These are phyloP conservation scores for Ceratocystis albifundus DNA, from an alignment of 2,329 filamentous ascomycete genomes.

Conservation along the genomic window DNA sequence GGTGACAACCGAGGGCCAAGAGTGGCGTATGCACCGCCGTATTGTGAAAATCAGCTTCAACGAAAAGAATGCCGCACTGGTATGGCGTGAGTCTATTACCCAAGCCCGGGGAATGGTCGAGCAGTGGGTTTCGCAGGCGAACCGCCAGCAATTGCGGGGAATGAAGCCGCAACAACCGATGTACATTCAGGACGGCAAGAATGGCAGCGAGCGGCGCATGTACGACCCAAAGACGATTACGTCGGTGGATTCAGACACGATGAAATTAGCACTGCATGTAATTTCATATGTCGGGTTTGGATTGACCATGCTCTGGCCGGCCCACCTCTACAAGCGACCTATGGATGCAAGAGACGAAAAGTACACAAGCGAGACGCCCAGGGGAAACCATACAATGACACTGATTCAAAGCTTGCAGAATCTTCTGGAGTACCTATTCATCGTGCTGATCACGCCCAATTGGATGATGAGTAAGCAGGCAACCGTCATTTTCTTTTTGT, in stretches of 20 bases:
- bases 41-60: constrained; percentile 61
- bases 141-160: constrained; percentile 9
- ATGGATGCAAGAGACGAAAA: constrained; percentile 38
- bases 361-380: constrained; percentile 37
- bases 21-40: constrained; percentile 64
- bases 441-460: constrained; percentile 48
- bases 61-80: constrained; percentile 59
- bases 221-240: constrained; percentile 34
- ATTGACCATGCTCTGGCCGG: constrained; percentile 48
- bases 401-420: constrained; percentile 52
- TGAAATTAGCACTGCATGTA: constrained; percentile 47
- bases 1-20: constrained; percentile 54
- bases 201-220: constrained; percentile 16
- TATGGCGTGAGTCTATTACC: constrained; percentile 49
- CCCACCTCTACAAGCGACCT: constrained; percentile 40
- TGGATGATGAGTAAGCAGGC: constrained; percentile 41
- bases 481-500: too few species aligned
- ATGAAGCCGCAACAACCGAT: constrained; percentile 7
- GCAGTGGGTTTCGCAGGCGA: constrained; percentile 40
- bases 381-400: constrained; percentile 48
- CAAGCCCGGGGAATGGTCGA: constrained; percentile 53
- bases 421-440: constrained; percentile 51
- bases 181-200: constrained; percentile 24
- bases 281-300: constrained; percentile 62
- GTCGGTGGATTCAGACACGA: constrained; percentile 52